Evolutionary conservation across 163 green algal species (phyloP).

Genomic region (Scenedesmus sp.): DNA sequence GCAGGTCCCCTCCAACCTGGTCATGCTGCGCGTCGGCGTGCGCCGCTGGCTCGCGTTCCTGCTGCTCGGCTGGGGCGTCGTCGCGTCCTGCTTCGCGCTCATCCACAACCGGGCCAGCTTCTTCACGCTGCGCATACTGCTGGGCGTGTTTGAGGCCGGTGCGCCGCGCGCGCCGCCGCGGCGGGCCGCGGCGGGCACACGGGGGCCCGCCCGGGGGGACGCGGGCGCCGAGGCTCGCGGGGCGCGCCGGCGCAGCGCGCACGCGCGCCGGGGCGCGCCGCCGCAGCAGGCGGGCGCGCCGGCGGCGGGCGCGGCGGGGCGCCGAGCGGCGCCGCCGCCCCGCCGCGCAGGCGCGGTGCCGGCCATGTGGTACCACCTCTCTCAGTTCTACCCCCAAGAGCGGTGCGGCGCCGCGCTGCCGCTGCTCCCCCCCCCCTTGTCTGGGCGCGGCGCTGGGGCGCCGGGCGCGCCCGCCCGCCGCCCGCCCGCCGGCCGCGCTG

Average conservation of each 20-base stretch:
- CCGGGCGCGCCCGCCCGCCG: too few relatives aligned
- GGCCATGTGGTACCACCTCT: conserved; percentile 65
- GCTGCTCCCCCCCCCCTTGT: too few relatives aligned
- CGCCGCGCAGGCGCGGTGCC: conserved; percentile 22
- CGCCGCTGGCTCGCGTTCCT: conserved; percentile 58
- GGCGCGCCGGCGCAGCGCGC: too few relatives aligned
- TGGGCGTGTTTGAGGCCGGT: conserved; percentile 66
- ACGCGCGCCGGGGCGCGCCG: too few relatives aligned
- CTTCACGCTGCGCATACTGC: conserved; percentile 61
- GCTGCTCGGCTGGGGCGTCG: conserved; percentile 58
- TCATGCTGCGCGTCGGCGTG: conserved; percentile 58
- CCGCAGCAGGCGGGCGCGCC: background rate
- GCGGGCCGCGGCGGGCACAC: too few relatives aligned
- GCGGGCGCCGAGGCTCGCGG: too few relatives aligned
- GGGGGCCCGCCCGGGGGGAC: too few relatives aligned
- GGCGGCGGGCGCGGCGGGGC: background rate
- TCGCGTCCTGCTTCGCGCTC: conserved; percentile 51
- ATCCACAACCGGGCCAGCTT: conserved; percentile 49
- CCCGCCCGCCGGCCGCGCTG: too few relatives aligned
- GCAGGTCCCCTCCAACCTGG: conserved; percentile 65
- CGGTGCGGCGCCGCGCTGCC: conserved; percentile 7
- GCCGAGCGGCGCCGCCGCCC: too few relatives aligned
- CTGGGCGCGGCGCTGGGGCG: too few relatives aligned
- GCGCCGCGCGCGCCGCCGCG: too few relatives aligned
- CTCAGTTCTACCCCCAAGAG: conserved; percentile 59